Base-by-base conservation (phyloP, 2,329 filamentous ascomycete species). In the Malbranchea cinnamomea region DNA sequence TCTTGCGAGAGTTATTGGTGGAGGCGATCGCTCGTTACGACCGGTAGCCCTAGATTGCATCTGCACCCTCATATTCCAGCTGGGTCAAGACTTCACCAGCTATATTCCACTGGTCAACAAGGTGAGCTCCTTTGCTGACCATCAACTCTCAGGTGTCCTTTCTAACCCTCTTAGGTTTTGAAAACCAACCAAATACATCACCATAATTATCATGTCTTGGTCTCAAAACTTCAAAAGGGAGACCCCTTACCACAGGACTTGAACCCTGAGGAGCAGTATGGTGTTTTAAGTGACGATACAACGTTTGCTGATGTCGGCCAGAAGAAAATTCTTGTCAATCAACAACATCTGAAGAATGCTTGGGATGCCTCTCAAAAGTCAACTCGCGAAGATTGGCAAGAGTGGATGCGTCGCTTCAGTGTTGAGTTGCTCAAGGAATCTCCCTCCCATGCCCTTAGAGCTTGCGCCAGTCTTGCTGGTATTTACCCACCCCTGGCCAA, bases 321-420 rank as follows among this genome's bases (percentile, higher is more conserved):
- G 8, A 94, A 93, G 63, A 95, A 95, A 56, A 67, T 95, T 19
- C 84, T 92, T 37, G 87, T 95, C 54, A 99, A 98, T 43, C 84
- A 93, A 29, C 85, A 95, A 39, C 91, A 98, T 61, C 64, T 99
- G 13, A 94, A 95, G 56, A 78, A 79, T 39, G 89, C 91, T 0
- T 99, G 89, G 89, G 89, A 95, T 44, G 89, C 91, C 0, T 84
- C 78, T 35, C 84, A 91, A 37, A 94, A 94, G 49, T 94, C 87
- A 0, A 99, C 89, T 6, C 84, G 85, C 45, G 89, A 99, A 50
- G 89, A 99, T 56, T 99, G 89, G 89, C 82, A 93, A 46, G 89
- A 99, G 53, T 99, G 89, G 89, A 83, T 98, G 56, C 74, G 91
- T 37, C 72, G 87, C 16, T 93, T 98, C 57, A 95, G 87, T 49